These are phyloP conservation scores for Pythium dissotocum DNA, from an alignment of 352 stramenopile species.

Conservation along the genomic window DNA sequence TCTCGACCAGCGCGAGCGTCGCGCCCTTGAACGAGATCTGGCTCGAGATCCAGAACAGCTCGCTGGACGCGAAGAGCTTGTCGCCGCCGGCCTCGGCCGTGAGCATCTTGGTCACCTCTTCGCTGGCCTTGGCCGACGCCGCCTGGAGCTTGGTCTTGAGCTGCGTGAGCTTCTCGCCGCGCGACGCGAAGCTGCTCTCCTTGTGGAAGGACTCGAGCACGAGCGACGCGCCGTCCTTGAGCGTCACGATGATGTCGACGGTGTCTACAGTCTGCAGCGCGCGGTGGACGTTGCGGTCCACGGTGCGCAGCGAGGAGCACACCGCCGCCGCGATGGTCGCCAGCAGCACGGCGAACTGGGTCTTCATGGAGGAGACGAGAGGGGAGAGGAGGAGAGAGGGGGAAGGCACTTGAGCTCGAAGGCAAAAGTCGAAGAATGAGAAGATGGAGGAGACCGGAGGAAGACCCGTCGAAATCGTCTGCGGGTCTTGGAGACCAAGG, in stretches of 20 bases:
- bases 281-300: conserved; percentile 28
- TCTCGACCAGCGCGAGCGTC: conserved; percentile 29
- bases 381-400: conserved; percentile 9
- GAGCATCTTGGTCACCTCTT: conserved; percentile 18
- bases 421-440: conserved; percentile 11
- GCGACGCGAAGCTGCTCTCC: conserved; percentile 12
- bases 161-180: conserved; percentile 18
- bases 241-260: conserved; percentile 30
- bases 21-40: conserved; percentile 31
- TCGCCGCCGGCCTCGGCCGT: conserved; percentile 8
- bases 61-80: conserved; percentile 20
- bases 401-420: background rate
- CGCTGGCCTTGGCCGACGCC: background rate
- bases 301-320: background rate
- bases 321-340: conserved; percentile 6
- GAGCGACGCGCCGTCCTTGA: conserved; percentile 19
- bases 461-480: background rate
- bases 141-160: conserved; percentile 23
- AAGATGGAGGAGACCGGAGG: background rate
- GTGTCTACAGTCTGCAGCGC: conserved; percentile 20
- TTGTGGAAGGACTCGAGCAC: conserved; percentile 21
- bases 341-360: conserved; percentile 11
- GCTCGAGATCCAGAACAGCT: conserved; percentile 38
- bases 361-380: conserved; percentile 10
- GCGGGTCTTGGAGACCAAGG: background rate